Percentiles rank a stretch among this genome's conserved stretches.
Evolutionary conservation across 257 asterid species (phyloP).

Genomic region (Hygrophila difformis): DNA sequence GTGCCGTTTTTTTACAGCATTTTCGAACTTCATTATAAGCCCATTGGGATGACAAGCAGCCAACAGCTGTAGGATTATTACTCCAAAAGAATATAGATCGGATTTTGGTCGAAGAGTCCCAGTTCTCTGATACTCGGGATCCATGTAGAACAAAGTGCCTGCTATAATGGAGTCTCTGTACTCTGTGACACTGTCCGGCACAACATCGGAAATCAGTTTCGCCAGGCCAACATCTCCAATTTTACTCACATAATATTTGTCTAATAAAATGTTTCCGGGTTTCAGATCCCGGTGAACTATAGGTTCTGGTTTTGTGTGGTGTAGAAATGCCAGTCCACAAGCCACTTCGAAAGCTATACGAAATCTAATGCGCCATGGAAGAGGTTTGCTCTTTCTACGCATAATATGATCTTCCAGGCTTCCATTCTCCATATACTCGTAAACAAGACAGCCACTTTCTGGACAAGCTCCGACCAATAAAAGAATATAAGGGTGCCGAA

Average conservation of each 20-base stretch:
- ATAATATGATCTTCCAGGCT: conserved; percentile 59
- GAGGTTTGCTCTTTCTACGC: conserved; percentile 26
- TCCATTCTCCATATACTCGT: conserved; percentile 85
- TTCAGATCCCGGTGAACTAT: conserved; percentile 82
- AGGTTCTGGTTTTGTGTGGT: conserved; percentile 71
- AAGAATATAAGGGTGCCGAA: conserved; percentile 73
- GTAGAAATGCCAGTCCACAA: conserved; percentile 82
- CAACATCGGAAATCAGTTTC: conserved; percentile 47
- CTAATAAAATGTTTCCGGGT: conserved; percentile 82
- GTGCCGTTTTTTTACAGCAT: conserved; percentile 37
- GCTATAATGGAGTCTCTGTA: conserved; percentile 66
- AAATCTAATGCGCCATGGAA: conserved; percentile 73
- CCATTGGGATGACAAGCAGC: conserved; percentile 58
- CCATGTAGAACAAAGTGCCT: conserved; percentile 79
- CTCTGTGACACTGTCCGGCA: conserved; percentile 72
- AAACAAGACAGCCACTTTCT: conserved; percentile 64
- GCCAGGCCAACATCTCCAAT: conserved; percentile 91
- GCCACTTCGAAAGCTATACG: conserved; percentile 77
- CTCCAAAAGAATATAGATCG: conserved; percentile 79
- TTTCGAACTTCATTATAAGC: conserved; percentile 54
- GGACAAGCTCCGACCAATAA: conserved; percentile 88
- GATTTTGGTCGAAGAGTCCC: conserved; percentile 89
- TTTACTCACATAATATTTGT: conserved; percentile 53
- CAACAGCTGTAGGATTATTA: conserved; percentile 66
- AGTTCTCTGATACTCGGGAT: conserved; percentile 86